These are phyloP conservation scores for Polychytrium aggregatum DNA, from an alignment of 192 early-diverging fungal genomes.

Conservation along the genomic window DNA sequence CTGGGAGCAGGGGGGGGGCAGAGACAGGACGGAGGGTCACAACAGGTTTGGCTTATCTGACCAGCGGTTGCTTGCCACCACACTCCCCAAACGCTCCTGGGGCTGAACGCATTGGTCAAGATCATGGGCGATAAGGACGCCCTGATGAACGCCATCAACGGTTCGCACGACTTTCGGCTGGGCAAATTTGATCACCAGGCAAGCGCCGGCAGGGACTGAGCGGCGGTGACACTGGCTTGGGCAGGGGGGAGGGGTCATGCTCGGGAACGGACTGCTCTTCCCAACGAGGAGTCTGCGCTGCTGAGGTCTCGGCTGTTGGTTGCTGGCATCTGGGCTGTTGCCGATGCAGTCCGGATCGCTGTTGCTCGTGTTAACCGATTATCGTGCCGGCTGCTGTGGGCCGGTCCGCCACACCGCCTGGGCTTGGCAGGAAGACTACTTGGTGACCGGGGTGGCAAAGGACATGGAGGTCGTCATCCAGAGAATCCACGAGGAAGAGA, in stretches of 20 bases:
- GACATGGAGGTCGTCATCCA: slow-evolving; percentile 34
- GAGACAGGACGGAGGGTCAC: too few relatives aligned
- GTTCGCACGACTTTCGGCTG: slow-evolving; percentile 46
- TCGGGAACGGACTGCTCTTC: neutral
- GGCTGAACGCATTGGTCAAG: too few relatives aligned
- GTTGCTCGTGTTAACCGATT: too few relatives aligned
- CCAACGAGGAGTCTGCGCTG: neutral
- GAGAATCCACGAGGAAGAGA: slow-evolving; percentile 34
- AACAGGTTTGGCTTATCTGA: too few relatives aligned
- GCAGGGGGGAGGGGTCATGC: neutral
- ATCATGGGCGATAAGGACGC: slow-evolving; percentile 48
- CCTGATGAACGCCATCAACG: slow-evolving; percentile 44
- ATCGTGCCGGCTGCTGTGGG: too few relatives aligned
- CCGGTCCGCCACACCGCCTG: too few relatives aligned
- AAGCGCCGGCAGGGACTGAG: neutral
- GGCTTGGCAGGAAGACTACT: slow-evolving; percentile 32
- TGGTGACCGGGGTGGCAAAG: slow-evolving; percentile 35
- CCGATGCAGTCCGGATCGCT: too few relatives aligned
- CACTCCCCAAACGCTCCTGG: too few relatives aligned
- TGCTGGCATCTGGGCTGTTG: too few relatives aligned
- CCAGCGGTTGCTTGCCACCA: too few relatives aligned
- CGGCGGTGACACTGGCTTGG: neutral
- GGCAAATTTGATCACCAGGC: slow-evolving; percentile 44
- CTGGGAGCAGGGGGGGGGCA: too few relatives aligned
- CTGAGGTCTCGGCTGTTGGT: too few relatives aligned